phyloP scores from a whole-genome alignment of 1,139 yeast species.

The Kurtzmaniella quercitrusa region DNA sequence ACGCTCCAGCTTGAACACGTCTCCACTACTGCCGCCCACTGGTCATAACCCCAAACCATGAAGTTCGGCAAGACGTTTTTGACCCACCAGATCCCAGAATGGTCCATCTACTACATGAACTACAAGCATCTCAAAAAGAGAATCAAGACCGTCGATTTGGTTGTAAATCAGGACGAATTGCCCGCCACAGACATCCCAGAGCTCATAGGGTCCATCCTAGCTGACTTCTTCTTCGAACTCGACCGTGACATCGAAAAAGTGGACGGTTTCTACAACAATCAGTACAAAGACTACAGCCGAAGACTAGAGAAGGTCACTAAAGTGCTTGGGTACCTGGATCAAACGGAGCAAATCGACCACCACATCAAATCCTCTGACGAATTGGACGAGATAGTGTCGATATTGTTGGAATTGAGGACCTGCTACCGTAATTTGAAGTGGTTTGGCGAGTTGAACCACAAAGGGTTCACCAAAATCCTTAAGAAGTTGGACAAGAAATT shows the following conservation, averaged over 20 bases:
- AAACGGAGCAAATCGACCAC: slow-evolving; percentile 21
- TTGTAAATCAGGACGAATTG: slow-evolving; percentile 25
- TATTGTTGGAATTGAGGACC: slow-evolving; percentile 73
- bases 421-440: slow-evolving; percentile 80
- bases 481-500: slow-evolving; percentile 88
- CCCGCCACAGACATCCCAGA: slow-evolving; percentile 30
- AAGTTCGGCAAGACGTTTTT: slow-evolving; percentile 81
- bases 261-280: slow-evolving; percentile 70
- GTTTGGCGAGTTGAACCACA: slow-evolving; percentile 90
- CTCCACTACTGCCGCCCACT: no score
- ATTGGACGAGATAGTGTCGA: slow-evolving; percentile 70
- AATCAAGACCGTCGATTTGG: slow-evolving; percentile 49
- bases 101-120: slow-evolving; percentile 78
- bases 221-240: slow-evolving; percentile 71
- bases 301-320: slow-evolving; percentile 50
- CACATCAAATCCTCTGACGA: slow-evolving; percentile 53
- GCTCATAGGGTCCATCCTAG: slow-evolving; percentile 32
- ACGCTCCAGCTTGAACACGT: no score
- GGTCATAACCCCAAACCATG: no score
- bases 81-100: slow-evolving; percentile 89
- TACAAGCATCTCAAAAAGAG: slow-evolving; percentile 81
- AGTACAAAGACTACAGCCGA: slow-evolving; percentile 69
- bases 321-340: slow-evolving; percentile 25
- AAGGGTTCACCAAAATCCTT: slow-evolving; percentile 84
- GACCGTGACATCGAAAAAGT: slow-evolving; percentile 83